Evolutionary conservation across 768 basidiomycete genomes (phyloP).

Genomic region (Termitomyces sp.): DNA sequence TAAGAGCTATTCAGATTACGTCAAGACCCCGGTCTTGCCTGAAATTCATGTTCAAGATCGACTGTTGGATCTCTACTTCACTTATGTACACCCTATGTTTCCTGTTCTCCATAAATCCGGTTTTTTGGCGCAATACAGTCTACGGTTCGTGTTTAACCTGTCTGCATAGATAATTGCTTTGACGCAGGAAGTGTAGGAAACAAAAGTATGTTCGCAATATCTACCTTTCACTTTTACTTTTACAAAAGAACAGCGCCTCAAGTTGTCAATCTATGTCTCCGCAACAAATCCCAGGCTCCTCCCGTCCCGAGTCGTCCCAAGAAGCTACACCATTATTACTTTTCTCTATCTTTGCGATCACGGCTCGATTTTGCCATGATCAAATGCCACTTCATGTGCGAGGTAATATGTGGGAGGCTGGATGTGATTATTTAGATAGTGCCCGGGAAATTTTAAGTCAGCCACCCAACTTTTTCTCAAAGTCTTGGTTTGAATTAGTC

Average conservation of each 20-base stretch:
- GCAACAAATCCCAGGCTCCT: slow-evolving; percentile 22
- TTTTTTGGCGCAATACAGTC: slow-evolving; percentile 60
- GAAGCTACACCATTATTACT: slow-evolving; percentile 64
- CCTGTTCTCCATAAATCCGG: slow-evolving; percentile 72
- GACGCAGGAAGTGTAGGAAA: slow-evolving; percentile 9
- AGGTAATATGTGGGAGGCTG: slow-evolving; percentile 68
- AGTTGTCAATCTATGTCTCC: slow-evolving; percentile 19
- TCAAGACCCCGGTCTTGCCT: slow-evolving; percentile 49
- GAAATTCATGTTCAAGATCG: slow-evolving; percentile 56
- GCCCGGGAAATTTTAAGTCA: slow-evolving; percentile 63
- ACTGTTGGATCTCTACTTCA: slow-evolving; percentile 73
- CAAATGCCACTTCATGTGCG: slow-evolving; percentile 37
- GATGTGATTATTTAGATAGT: slow-evolving; percentile 54
- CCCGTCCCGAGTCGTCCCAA: slow-evolving; percentile 52
- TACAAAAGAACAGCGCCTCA: neutral
- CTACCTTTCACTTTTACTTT: neutral
- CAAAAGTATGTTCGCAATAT: slow-evolving; percentile 8
- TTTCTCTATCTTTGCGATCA: slow-evolving; percentile 75
- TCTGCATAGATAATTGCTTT: neutral
- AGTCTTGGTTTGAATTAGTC: neutral
- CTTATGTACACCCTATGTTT: slow-evolving; percentile 77
- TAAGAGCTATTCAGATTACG: slow-evolving; percentile 34
- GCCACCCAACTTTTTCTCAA: slow-evolving; percentile 11
- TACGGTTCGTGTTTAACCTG: slow-evolving; percentile 30
- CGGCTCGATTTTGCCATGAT: slow-evolving; percentile 63